Conservation (phyloP, 805 yeast genomes). For the Clavispora vitiphila region DNA sequence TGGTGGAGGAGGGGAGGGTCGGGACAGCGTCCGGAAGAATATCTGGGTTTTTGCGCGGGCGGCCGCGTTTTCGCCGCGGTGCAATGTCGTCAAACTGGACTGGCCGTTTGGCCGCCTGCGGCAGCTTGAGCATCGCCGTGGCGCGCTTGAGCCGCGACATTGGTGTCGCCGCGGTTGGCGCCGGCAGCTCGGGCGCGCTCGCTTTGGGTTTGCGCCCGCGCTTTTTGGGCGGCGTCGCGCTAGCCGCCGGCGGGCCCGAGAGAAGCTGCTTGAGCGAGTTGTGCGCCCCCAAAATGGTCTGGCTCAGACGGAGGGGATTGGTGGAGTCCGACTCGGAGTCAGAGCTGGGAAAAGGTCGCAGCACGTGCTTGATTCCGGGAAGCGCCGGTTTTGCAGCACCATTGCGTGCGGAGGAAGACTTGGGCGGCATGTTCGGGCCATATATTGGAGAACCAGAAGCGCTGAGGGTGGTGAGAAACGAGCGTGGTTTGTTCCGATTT, state of each 20-base stretch:
- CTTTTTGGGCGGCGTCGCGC: slow-evolving; percentile 3
- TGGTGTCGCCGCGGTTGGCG: slow-evolving; percentile 12
- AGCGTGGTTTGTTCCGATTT: no score
- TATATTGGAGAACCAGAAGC: background rate
- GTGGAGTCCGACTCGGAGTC: slow-evolving; percentile 6
- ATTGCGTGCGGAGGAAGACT: background rate
- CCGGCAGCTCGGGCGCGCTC: slow-evolving; percentile 7
- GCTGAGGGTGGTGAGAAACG: background rate
- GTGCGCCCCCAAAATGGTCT: slow-evolving; percentile 11
- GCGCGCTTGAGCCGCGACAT: slow-evolving; percentile 12
- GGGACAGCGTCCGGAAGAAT: no score
- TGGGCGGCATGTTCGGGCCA: slow-evolving; percentile 1
- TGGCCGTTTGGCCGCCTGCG: slow-evolving; percentile 2
- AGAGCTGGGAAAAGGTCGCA: slow-evolving; percentile 3
- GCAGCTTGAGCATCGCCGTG: slow-evolving; percentile 8
- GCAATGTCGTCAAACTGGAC: slow-evolving; percentile 10
- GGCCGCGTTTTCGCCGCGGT: slow-evolving; percentile 3
- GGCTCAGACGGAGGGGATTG: slow-evolving; percentile 9
- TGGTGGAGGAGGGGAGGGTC: background rate
- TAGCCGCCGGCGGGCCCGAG: slow-evolving; percentile 3
- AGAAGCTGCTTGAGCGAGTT: slow-evolving; percentile 15
- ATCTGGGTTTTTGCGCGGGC: background rate
- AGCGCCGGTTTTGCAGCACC: background rate
- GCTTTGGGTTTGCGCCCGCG: slow-evolving; percentile 2
- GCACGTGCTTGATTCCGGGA: background rate